These are phyloP conservation scores for Saccharomycopsis capsularis DNA, from an alignment of 805 yeast species.

Conservation along the genomic window DNA sequence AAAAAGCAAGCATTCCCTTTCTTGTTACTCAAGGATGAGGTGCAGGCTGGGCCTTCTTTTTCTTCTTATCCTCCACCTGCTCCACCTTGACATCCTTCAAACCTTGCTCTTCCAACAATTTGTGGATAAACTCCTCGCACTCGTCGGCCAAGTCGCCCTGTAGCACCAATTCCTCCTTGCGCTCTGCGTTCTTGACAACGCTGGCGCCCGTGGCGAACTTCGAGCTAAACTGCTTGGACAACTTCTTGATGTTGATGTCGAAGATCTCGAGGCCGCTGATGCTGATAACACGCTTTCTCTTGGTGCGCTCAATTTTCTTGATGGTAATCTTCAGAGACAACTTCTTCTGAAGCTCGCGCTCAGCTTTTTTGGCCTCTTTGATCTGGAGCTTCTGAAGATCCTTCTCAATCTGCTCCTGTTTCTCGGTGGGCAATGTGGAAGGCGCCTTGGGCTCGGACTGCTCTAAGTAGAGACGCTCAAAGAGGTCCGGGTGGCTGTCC, in stretches of 20 bases:
- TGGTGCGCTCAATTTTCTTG: constrained; percentile 84
- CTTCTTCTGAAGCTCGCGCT: constrained; percentile 73
- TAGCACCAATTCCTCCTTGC: constrained; percentile 83
- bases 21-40: too few relatives aligned
- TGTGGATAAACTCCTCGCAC: constrained; percentile 68
- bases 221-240: constrained; percentile 86
- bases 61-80: constrained; percentile 71
- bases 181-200: constrained; percentile 82
- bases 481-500: constrained; percentile 51
- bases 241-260: constrained; percentile 81
- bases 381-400: constrained; percentile 80
- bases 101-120: constrained; percentile 73
- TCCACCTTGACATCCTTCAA: constrained; percentile 83
- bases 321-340: constrained; percentile 74
- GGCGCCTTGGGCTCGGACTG: constrained; percentile 44
- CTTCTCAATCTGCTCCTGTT: constrained; percentile 74
- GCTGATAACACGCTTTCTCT: constrained; percentile 80
- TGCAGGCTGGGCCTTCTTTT: constrained; percentile 24
- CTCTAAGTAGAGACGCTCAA: constrained; percentile 51
- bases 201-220: constrained; percentile 96
- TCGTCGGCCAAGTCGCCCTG: constrained; percentile 96
- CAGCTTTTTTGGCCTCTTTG: constrained; percentile 78
- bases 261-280: constrained; percentile 84
- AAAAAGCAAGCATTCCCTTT: too few relatives aligned
- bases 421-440: constrained; percentile 57